A percentile compares a stretch with the other conserved stretches of the same genome.
Evolutionary conservation across 2,329 filamentous ascomycete genomes (phyloP).

Genomic region (Seiridium unicorne): DNA sequence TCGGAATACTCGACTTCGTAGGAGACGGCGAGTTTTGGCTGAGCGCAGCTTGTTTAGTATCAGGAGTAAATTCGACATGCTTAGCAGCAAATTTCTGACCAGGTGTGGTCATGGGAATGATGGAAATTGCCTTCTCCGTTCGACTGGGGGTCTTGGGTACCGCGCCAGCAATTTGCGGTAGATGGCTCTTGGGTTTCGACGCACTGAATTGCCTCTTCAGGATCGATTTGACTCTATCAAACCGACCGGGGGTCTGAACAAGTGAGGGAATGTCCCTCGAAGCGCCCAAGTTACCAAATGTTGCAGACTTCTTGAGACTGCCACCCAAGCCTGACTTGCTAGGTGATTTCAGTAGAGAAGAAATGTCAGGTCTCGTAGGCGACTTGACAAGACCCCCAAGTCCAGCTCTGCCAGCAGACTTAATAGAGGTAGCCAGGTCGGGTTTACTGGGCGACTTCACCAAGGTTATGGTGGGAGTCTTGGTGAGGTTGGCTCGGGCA

Average conservation of each 20-base stretch:
- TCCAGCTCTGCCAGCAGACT: conserved; percentile 40
- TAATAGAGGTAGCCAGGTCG: conserved; percentile 33
- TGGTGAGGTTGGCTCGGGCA: conserved; percentile 56
- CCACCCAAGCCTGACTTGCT: conserved; percentile 30
- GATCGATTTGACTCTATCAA: conserved; percentile 59
- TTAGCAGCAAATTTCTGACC: conserved; percentile 63
- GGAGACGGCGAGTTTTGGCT: conserved; percentile 55
- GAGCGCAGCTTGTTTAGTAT: conserved; percentile 52
- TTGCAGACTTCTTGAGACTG: conserved; percentile 49
- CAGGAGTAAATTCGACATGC: conserved; percentile 77
- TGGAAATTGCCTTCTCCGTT: conserved; percentile 51
- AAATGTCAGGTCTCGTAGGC: conserved; percentile 44
- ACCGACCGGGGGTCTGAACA: conserved; percentile 46
- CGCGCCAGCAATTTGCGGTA: conserved; percentile 41
- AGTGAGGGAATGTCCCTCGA: conserved; percentile 29
- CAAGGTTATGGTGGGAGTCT: conserved; percentile 51
- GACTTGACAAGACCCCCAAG: conserved; percentile 36
- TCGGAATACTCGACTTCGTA: conserved; percentile 47
- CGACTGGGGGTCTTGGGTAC: conserved; percentile 47
- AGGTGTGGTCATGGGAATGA: conserved; percentile 61
- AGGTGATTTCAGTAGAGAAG: conserved; percentile 31
- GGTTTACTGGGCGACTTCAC: conserved; percentile 55
- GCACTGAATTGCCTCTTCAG: conserved; percentile 41
- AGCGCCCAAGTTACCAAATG: conserved; percentile 40
- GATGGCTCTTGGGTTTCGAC: conserved; percentile 42